Percentiles rank a stretch among this genome's conserved stretches.
Evolutionary conservation across 208 protist genomes (phyloP).

Genomic region (Acanthamoeba sp.): DNA sequence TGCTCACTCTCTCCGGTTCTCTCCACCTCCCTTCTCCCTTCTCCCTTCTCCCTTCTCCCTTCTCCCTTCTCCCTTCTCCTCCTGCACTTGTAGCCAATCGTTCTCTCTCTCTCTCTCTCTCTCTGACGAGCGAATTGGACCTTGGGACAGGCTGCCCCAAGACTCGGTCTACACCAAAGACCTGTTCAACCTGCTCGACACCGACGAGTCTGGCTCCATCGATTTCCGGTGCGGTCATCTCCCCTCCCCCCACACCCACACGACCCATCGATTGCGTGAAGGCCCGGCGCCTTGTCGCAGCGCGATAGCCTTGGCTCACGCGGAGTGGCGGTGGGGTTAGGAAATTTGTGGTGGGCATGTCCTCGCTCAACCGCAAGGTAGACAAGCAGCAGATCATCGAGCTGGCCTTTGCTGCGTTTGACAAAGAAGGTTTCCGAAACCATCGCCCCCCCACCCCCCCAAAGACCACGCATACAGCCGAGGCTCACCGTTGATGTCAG

Average conservation of each 20-base stretch:
- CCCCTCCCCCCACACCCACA: not conserved
- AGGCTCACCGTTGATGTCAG: not conserved
- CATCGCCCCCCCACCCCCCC: not conserved
- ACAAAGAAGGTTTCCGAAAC: not conserved
- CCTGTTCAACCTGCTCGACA: conserved; percentile 12
- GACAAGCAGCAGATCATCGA: conserved; percentile 52
- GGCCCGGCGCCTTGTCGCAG: no score
- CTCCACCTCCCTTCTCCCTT: not conserved
- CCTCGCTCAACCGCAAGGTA: conserved; percentile 44
- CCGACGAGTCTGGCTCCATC: not conserved
- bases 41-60: not conserved
- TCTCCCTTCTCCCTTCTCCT: no score
- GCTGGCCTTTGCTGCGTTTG: conserved; percentile 24
- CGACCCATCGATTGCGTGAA: no score
- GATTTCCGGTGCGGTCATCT: conserved; percentile 18
- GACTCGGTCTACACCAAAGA: conserved; percentile 16
- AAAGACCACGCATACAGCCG: not conserved
- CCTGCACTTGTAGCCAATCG: no score
- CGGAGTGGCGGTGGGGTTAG: no score
- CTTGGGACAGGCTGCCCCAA: not conserved
- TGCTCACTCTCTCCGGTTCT: conserved; percentile 1
- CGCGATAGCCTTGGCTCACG: no score
- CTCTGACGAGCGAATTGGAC: no score
- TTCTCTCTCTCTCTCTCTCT: not conserved
- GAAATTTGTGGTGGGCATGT: conserved; percentile 53